These are phyloP conservation scores for Leucocoprinus leucothites DNA, from an alignment of 768 basidiomycete genomes.

Conservation along the genomic window DNA sequence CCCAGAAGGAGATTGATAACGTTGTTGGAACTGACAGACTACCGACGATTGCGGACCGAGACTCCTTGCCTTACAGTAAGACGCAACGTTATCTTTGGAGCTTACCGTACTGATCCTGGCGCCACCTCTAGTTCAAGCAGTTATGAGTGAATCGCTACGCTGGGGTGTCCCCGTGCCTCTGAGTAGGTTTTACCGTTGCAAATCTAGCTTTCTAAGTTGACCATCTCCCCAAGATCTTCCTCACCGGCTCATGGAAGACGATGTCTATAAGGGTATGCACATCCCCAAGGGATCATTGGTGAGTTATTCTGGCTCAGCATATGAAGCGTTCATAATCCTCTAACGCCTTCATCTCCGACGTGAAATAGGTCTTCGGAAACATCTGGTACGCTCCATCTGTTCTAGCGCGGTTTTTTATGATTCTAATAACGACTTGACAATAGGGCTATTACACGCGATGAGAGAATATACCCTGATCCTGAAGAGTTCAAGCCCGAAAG, in stretches of 20 bases:
- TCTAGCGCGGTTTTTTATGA: neutral
- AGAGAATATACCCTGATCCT: slow-evolving; percentile 46
- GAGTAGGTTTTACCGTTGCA: slow-evolving; percentile 31
- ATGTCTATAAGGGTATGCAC: slow-evolving; percentile 53
- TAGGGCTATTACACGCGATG: slow-evolving; percentile 50
- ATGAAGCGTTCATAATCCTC: neutral
- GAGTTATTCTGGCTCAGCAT: slow-evolving; percentile 15
- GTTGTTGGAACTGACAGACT: slow-evolving; percentile 55
- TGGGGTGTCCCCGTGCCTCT: slow-evolving; percentile 60
- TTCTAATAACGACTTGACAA: slow-evolving; percentile 1
- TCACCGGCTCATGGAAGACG: slow-evolving; percentile 63
- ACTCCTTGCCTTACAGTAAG: slow-evolving; percentile 51
- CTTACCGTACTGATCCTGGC: neutral
- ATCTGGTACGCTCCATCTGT: slow-evolving; percentile 41
- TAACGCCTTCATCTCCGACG: slow-evolving; percentile 10
- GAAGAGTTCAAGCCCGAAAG: slow-evolving; percentile 53
- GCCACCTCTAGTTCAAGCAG: slow-evolving; percentile 37
- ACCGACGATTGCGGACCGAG: slow-evolving; percentile 57
- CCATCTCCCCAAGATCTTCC: slow-evolving; percentile 46
- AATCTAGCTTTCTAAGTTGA: neutral
- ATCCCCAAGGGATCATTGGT: slow-evolving; percentile 65
- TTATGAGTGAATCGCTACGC: slow-evolving; percentile 53
- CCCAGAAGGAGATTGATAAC: slow-evolving; percentile 63
- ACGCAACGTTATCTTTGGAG: neutral
- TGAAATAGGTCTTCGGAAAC: slow-evolving; percentile 48